phyloP scores from a whole-genome alignment of 2,329 filamentous ascomycete genomes.

The Leptographium wingfieldii region DNA sequence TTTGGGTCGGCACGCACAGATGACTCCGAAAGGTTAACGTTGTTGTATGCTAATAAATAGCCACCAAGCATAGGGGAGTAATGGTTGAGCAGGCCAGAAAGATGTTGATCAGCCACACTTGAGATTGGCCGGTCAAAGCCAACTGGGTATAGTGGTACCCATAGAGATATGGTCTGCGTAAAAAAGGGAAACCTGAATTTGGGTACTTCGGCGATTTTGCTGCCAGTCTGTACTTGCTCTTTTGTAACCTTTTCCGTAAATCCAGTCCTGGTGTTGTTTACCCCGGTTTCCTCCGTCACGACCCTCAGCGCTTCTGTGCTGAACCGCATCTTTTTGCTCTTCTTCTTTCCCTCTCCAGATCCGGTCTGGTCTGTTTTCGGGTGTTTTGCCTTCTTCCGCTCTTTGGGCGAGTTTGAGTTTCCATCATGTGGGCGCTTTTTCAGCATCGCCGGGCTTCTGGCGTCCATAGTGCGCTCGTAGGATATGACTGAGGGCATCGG shows the following conservation, averaged over 20 bases:
- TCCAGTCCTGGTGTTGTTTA: not conserved
- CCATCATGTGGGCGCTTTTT: not conserved
- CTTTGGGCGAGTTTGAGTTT: not conserved
- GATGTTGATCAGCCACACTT: slow-evolving; percentile 59
- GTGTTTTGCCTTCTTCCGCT: slow-evolving; percentile 8
- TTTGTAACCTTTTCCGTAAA: slow-evolving; percentile 1
- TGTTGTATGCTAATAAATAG: slow-evolving; percentile 62
- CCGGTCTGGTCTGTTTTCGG: not conserved
- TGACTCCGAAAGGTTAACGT: slow-evolving; percentile 50
- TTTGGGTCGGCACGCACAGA: slow-evolving; percentile 33
- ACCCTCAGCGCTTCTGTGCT: not conserved
- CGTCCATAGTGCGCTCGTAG: slow-evolving; percentile 1
- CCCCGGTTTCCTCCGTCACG: not conserved
- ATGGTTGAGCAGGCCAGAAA: slow-evolving; percentile 61
- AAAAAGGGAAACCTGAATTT: slow-evolving; percentile 55
- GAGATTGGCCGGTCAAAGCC: slow-evolving; percentile 59
- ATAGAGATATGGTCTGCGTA: slow-evolving; percentile 68
- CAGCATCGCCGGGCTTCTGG: not conserved
- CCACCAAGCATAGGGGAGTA: slow-evolving; percentile 63
- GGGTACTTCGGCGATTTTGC: slow-evolving; percentile 12
- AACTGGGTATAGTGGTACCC: slow-evolving; percentile 59
- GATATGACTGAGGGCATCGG: slow-evolving; percentile 7
- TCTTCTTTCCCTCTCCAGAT: not conserved
- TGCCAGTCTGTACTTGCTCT: slow-evolving; percentile 10
- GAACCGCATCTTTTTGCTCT: not conserved